Conservation (phyloP, 1,284 basidiomycete genomes). For the Leccinum fallax region DNA sequence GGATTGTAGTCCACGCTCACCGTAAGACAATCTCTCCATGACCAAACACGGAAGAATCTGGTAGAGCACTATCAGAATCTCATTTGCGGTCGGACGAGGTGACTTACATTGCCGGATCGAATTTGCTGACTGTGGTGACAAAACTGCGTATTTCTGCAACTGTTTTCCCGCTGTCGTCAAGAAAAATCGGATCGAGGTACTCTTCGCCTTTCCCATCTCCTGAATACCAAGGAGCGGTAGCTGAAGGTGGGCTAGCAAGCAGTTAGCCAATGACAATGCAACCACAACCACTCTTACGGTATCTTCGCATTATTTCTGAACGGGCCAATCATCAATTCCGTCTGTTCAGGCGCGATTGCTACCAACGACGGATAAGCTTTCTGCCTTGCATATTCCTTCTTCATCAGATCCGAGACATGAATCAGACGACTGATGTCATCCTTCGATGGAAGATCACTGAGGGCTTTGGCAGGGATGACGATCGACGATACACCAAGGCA, state of each 20-base stretch:
- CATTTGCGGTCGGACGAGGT: neutral
- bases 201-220: neutral
- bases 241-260: neutral
- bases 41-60: conserved; percentile 2
- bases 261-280: neutral
- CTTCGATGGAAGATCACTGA: neutral
- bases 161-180: neutral
- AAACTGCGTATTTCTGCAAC: neutral
- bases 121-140: neutral
- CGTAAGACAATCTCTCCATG: neutral
- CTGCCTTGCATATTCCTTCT: neutral
- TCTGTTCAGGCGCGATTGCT: neutral
- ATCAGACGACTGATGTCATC: neutral
- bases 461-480: neutral
- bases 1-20: conserved; percentile 3
- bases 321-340: neutral
- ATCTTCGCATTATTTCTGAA: neutral
- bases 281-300: neutral
- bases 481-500: conserved; percentile 1
- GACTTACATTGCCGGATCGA: neutral
- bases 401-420: neutral
- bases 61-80: too few species aligned
- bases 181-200: neutral
- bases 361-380: neutral
- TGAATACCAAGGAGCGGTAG: neutral